Conservation (phyloP, 208 protist species). For the Trypanosoma grayi region DNA sequence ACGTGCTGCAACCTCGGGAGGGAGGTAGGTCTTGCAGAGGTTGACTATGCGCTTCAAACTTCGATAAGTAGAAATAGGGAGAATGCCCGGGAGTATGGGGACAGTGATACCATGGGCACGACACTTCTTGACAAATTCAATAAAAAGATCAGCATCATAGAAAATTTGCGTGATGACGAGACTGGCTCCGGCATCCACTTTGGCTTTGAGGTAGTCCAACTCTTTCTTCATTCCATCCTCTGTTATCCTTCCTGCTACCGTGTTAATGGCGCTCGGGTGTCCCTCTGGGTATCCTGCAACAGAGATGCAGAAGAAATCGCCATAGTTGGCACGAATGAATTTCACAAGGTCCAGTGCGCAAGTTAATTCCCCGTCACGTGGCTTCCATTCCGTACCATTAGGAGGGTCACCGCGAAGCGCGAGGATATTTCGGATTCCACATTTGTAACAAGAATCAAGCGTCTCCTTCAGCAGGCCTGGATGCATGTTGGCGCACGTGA, state of each 20-base stretch:
- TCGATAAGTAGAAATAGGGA: constrained; percentile 86
- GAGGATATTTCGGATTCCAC: constrained; percentile 96
- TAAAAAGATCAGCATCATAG: constrained; percentile 92
- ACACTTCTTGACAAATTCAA: constrained; percentile 88
- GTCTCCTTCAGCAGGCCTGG: constrained; percentile 60
- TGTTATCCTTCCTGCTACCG: constrained; percentile 49
- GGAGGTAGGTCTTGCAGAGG: constrained; percentile 74
- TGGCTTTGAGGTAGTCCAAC: constrained; percentile 92
- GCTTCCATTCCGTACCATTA: constrained; percentile 48
- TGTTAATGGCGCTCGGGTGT: constrained; percentile 62
- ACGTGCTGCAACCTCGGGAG: constrained; percentile 37
- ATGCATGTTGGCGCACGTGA: constrained; percentile 95
- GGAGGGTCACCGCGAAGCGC: constrained; percentile 92
- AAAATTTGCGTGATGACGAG: constrained; percentile 98
- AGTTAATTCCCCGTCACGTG: constrained; percentile 69
- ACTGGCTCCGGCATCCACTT: constrained; percentile 96
- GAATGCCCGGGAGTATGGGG: constrained; percentile 94
- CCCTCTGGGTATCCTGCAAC: constrained; percentile 93
- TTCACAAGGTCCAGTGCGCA: constrained; percentile 94
- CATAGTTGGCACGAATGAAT: constrained; percentile 92
- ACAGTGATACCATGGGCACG: constrained; percentile 86
- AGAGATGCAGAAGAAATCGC: constrained; percentile 95
- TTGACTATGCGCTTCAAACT: constrained; percentile 66
- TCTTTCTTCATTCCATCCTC: constrained; percentile 69
- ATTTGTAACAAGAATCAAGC: constrained; percentile 75